Evolutionary conservation across 2,329 filamentous ascomycete genomes (phyloP), one percentile per base, ranked within the genome.

Genomic region (Claviceps lovelessii): DNA sequence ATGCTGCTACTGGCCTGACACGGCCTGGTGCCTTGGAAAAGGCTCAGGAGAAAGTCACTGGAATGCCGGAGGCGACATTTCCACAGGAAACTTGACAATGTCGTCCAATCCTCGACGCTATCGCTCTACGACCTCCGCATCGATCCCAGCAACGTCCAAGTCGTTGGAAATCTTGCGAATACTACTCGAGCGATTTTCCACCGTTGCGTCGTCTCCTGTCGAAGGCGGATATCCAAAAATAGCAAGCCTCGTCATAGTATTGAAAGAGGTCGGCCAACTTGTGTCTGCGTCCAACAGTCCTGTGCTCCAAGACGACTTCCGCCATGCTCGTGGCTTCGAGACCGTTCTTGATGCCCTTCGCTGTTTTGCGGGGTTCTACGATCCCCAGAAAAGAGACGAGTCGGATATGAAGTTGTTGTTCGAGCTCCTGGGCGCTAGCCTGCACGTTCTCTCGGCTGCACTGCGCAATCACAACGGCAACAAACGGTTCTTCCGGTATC

Each of bases 391-490:
- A 64, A 77, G 78, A 64, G 78, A 71, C 52, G 70, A 80, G 44
- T 72, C 80, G 49, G 83, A 88, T 57, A 86, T 84, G 66, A 72
- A 75, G 55, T 75, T 76, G 48, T 73, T 88, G 55, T 86, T 89
- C 63, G 77, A 80, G 57, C 73, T 91, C 19, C 73, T 95, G 19
- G 81, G 89, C 63, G 78, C 78, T 9, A 77, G 86, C n/a, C 73
- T 93, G 44, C 81, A 81, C 37, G 80, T 93, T 15, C 72, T 97
- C 33, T 84, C 86, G 1, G 84, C 85, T 50, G 83, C 83, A 15
- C 78, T 98, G 60, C 80, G 82, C 54, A 82, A 83, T 49, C 90
- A 97, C 68, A 77, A 85, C 49, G 91, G 90, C 23, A 98, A 97
- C 70, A 80, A 85, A 63, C 81, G 87, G 61, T 96, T 91, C 72